Percentiles rank a stretch among this genome's conserved stretches.
These are phyloP conservation scores for Diaporthe citrichinensis DNA, from an alignment of 2,329 filamentous ascomycete genomes.

Conservation along the genomic window DNA sequence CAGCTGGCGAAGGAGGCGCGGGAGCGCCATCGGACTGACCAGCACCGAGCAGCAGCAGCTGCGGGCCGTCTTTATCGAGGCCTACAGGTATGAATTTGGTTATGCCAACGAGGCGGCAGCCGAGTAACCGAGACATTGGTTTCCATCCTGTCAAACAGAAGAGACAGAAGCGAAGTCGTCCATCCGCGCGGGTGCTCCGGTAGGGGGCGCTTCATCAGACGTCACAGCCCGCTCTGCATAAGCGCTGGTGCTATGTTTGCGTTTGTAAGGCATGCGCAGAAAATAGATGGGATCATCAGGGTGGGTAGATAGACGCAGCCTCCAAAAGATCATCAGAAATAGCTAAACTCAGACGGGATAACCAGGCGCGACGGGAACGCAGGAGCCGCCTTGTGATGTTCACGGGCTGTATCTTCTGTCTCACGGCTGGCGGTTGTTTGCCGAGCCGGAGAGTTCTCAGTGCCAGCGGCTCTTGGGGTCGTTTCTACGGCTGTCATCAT, in stretches of 20 bases:
- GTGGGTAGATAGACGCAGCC: neutral
- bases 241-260: neutral
- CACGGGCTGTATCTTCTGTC: neutral
- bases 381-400: conserved; percentile 1
- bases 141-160: neutral
- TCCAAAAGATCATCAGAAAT: neutral
- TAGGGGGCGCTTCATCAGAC: neutral
- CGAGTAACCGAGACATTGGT: neutral
- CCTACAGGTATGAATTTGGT: conserved; percentile 50
- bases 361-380: neutral
- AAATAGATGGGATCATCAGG: neutral
- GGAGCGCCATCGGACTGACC: conserved; percentile 57
- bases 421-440: neutral
- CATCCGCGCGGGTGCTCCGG: neutral
- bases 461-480: neutral
- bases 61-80: conserved; percentile 54
- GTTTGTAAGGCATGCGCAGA: neutral
- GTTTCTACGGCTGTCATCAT: neutral
- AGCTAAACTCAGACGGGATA: neutral
- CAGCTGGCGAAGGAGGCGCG: conserved; percentile 62
- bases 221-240: neutral
- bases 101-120: neutral
- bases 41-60: conserved; percentile 62
- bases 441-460: conserved; percentile 7
- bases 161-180: neutral